A percentile compares a stretch with the other conserved stretches of the same genome.
Conservation (phyloP, 2,329 filamentous ascomycete genomes). For the Beauveria asiatica region DNA sequence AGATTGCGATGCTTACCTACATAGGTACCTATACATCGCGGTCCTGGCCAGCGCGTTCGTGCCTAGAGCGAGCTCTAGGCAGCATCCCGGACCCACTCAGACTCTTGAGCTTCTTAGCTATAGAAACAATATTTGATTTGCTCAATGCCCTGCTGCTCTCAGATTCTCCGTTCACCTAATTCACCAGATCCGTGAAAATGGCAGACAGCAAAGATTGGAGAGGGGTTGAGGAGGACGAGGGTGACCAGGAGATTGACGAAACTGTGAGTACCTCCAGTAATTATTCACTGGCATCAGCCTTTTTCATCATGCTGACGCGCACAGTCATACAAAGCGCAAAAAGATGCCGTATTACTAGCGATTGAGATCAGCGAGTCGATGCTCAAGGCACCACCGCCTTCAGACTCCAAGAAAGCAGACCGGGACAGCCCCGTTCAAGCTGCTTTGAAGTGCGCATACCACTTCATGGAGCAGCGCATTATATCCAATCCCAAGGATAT, state of each 20-base stretch:
- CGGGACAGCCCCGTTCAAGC: slow-evolving; percentile 71
- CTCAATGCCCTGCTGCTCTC: neutral
- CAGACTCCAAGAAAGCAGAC: slow-evolving; percentile 65
- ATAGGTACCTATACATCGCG: too few relatives aligned
- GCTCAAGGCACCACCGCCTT: slow-evolving; percentile 58
- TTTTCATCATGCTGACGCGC: neutral
- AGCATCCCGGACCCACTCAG: slow-evolving; percentile 5
- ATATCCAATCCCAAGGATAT: slow-evolving; percentile 94
- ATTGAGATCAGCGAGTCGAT: slow-evolving; percentile 89
- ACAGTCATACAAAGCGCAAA: slow-evolving; percentile 81
- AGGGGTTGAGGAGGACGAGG: slow-evolving; percentile 57
- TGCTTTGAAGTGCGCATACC: slow-evolving; percentile 87
- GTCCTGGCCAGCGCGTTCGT: slow-evolving; percentile 2
- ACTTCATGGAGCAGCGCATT: slow-evolving; percentile 96
- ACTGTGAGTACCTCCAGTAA: slow-evolving; percentile 34
- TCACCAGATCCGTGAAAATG: slow-evolving; percentile 18
- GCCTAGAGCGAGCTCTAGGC: slow-evolving; percentile 8
- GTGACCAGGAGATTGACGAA: slow-evolving; percentile 51
- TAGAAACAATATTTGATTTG: neutral
- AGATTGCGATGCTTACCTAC: neutral
- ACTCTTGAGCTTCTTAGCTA: neutral
- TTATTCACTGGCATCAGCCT: neutral
- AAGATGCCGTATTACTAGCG: slow-evolving; percentile 96
- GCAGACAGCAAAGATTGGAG: slow-evolving; percentile 34
- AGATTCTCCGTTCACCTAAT: neutral